phyloP scores from a whole-genome alignment of 2,329 filamentous ascomycete species.

The Colletotrichum liaoningense region DNA sequence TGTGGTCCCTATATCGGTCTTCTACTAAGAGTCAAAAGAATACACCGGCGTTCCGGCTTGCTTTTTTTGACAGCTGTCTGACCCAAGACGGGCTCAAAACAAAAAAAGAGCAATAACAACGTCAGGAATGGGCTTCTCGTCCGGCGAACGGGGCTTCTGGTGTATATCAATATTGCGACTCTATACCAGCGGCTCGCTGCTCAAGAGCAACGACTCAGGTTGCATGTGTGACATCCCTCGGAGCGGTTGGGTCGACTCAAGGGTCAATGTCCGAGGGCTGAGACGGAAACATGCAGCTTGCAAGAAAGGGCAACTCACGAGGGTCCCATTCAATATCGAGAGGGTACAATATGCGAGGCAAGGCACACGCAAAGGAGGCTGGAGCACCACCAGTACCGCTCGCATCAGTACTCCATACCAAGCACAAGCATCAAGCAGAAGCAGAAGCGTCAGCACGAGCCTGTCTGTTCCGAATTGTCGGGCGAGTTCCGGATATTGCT shows the following conservation, averaged over 20 bases:
- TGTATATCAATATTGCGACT: slow-evolving; percentile 13
- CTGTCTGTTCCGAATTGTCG: slow-evolving; percentile 25
- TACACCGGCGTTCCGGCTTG: slow-evolving; percentile 14
- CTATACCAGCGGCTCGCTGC: slow-evolving; percentile 1
- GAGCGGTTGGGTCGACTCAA: not conserved
- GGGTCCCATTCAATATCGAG: not conserved
- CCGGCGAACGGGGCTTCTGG: slow-evolving; percentile 3
- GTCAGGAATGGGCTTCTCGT: not conserved
- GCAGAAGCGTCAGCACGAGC: not conserved
- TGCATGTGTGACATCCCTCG: slow-evolving; percentile 5
- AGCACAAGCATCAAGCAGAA: not conserved
- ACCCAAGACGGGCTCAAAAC: not conserved
- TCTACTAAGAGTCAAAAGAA: not conserved
- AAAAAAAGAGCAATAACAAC: not conserved
- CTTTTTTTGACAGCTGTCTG: slow-evolving; percentile 29
- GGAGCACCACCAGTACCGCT: no score
- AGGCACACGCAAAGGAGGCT: not conserved
- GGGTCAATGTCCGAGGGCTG: slow-evolving; percentile 11
- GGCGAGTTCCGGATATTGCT: slow-evolving; percentile 30
- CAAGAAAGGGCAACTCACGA: not conserved
- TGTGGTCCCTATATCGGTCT: slow-evolving; percentile 6
- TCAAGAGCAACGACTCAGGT: not conserved
- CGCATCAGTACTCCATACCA: no score
- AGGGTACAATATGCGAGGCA: slow-evolving; percentile 3
- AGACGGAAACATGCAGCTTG: slow-evolving; percentile 21